Evolutionary conservation across 2,329 filamentous ascomycete genomes (phyloP), one percentile per base, ranked within the genome.

Genomic region (Colletotrichum theobromicola): DNA sequence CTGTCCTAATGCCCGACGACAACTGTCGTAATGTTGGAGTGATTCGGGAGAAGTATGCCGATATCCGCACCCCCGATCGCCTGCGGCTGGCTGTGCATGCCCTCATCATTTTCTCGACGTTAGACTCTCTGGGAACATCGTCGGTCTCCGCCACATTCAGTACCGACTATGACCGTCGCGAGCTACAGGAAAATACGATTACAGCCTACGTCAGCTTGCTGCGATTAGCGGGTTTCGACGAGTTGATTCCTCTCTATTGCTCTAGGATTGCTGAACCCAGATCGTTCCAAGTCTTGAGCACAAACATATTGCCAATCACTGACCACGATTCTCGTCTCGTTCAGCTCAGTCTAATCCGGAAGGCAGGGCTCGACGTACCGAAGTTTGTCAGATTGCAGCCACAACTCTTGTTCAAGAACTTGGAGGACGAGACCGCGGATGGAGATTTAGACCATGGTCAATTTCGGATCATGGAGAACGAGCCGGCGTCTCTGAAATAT

Each of bases 191-290:
- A 79, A 95, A 94, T 79, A 91, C 96, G 61, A 87, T 98, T 67
- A 92, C 94, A 1, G 93, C 91, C 5, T 98, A 98, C 81, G 93
- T 97, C 70, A 94, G 94, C 78, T 93, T 94, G 75, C 85, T 99
- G 46, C 92, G 94, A 57, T 88, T 93, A 61, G 90, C 91, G 18
- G 91, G 92, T 37, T 91, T 97, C 69, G 91, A 94, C 74, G 93
- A 96, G 76, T 85, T 97, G 55, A 94, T 98, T 70, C 96, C 97
- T 1, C 87, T 98, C 1, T 99, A 99, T 82, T 96, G 94, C 76
- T 95, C 95, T 10, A 93, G 95, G 78, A 87, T 99, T 15, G 88
- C 91, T 12, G 85, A 88, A 8, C 86, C 91, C 15, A 89, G 93
- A 76, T 89, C 90, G 75, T 92, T 95, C 78, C 90, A 92, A 69